Conservation (phyloP, 2,329 filamentous ascomycete species). For the Falciphora oryzae region DNA sequence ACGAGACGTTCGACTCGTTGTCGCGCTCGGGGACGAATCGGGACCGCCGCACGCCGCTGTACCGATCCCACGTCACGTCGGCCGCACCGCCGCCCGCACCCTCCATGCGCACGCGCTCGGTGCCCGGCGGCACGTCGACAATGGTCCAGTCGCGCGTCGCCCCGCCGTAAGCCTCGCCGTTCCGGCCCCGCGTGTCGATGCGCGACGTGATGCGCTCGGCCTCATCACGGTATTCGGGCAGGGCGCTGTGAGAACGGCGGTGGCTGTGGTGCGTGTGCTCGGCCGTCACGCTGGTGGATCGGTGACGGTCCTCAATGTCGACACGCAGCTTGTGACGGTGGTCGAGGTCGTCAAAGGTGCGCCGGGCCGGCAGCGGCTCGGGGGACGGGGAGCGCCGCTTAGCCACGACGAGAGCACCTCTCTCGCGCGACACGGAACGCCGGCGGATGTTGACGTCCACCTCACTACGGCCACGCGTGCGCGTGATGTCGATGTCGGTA, state of each 20-base stretch:
- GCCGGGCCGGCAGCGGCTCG: not conserved
- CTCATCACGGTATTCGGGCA: slow-evolving; percentile 49
- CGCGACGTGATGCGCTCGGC: slow-evolving; percentile 53
- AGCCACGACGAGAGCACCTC: slow-evolving; percentile 17
- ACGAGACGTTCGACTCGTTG: slow-evolving; percentile 25
- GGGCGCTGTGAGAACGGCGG: slow-evolving; percentile 39
- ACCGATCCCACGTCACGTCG: slow-evolving; percentile 73
- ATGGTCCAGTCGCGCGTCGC: slow-evolving; percentile 74
- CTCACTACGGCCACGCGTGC: slow-evolving; percentile 48
- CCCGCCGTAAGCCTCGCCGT: slow-evolving; percentile 69
- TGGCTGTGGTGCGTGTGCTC: slow-evolving; percentile 29
- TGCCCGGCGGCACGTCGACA: slow-evolving; percentile 78
- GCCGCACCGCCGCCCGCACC: slow-evolving; percentile 68
- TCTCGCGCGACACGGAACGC: slow-evolving; percentile 32
- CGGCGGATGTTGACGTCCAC: slow-evolving; percentile 44
- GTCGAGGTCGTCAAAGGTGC: slow-evolving; percentile 46
- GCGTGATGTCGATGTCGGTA: slow-evolving; percentile 57
- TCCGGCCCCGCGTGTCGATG: slow-evolving; percentile 55
- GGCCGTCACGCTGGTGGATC: slow-evolving; percentile 11
- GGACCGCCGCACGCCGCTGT: slow-evolving; percentile 69
- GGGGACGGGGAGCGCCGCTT: not conserved
- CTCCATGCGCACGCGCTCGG: slow-evolving; percentile 76
- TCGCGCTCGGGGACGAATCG: slow-evolving; percentile 69
- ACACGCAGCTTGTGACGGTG: slow-evolving; percentile 44
- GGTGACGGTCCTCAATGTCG: slow-evolving; percentile 30